A percentile compares a stretch with the other conserved stretches of the same genome.
phyloP scores from a whole-genome alignment of 2,329 filamentous ascomycete genomes.

The Atkinsonella hypoxylon region DNA sequence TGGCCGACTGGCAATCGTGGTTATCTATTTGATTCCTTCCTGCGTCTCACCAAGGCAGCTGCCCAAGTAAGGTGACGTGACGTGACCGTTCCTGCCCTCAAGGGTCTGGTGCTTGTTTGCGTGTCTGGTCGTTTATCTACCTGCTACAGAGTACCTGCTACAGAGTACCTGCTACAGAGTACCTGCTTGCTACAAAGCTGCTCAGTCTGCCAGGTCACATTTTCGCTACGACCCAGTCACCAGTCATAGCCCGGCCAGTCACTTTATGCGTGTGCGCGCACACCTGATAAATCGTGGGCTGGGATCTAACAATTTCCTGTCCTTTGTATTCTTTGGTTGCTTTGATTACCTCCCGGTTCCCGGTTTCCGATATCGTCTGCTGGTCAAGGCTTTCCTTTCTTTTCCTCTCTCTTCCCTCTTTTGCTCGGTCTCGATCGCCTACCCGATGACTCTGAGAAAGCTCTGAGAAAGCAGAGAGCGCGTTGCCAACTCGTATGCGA shows the following conservation, averaged over 20 bases:
- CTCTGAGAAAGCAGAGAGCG: background rate
- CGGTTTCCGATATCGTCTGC: background rate
- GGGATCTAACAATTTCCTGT: slow-evolving; percentile 5
- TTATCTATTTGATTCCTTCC: too few species aligned
- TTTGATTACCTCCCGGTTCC: background rate
- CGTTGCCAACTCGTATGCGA: background rate
- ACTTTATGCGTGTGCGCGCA: slow-evolving; percentile 8
- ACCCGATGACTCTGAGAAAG: background rate
- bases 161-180: too few species aligned
- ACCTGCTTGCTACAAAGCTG: background rate
- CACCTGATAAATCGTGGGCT: slow-evolving; percentile 19
- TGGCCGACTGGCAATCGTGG: too few species aligned
- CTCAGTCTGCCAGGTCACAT: background rate
- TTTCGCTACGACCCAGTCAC: slow-evolving; percentile 3
- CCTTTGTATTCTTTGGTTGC: background rate
- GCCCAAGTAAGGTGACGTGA: background rate
- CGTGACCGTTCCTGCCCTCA: background rate
- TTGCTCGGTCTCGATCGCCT: background rate
- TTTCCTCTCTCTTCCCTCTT: background rate
- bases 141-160: too few species aligned
- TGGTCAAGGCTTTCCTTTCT: background rate
- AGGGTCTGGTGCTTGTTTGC: background rate
- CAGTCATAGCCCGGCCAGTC: slow-evolving; percentile 3
- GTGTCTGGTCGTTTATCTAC: background rate
- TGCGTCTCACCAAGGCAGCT: too few species aligned